Evolutionary conservation across 345 rosid species (phyloP), one percentile per base, ranked within the genome.

Genomic region (Aethionema arabicum): DNA sequence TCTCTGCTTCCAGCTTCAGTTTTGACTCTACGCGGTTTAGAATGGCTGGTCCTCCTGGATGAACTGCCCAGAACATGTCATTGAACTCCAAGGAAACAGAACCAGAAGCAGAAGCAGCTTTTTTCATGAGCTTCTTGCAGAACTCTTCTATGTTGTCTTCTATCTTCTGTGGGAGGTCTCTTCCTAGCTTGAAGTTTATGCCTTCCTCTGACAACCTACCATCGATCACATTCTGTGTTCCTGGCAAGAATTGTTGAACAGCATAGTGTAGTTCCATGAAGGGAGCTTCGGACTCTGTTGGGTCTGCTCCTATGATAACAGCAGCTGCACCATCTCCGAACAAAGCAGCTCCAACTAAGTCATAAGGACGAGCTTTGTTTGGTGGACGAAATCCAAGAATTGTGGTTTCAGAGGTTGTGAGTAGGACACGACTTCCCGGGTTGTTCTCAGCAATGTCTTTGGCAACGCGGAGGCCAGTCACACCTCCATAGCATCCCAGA

Each of bases 291-390:
- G 27, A 47, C 5, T 61, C 76, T 4, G 21, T 40, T 3, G 99
- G 96, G 21, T 84, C 70, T 0, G 96, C 80, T 64, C 97, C 95
- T 0, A 93, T 45, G 16, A 93, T 77, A 32, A 69, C 90, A 2
- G 97, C 96, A 0, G 91, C 97, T 7, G 95, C 97, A 2, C 99
- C 99, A 15, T 93, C 99, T 1, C 95, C 99, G 11, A 93, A 93
- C 41, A 93, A 83, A 32, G 99, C 97, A 5, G 93, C 97, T 33
- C 97, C 97, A 0, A 93, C 99, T 5, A 93, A 82, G 61, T 90
- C 92, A 16, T 93, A 87, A 29, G 95, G 99, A 61, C 96, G 91
- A 8, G 81, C 78, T 53, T 75, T 84, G 82, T 80, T 90, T 3
- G 95, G 97, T 2, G 99, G 99, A 1, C 90, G 85, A 61, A 87